Evolutionary conservation across 2,329 filamentous ascomycete species (phyloP), one percentile per base, ranked within the genome.

Genomic region (Mycosphaerella arachidis): DNA sequence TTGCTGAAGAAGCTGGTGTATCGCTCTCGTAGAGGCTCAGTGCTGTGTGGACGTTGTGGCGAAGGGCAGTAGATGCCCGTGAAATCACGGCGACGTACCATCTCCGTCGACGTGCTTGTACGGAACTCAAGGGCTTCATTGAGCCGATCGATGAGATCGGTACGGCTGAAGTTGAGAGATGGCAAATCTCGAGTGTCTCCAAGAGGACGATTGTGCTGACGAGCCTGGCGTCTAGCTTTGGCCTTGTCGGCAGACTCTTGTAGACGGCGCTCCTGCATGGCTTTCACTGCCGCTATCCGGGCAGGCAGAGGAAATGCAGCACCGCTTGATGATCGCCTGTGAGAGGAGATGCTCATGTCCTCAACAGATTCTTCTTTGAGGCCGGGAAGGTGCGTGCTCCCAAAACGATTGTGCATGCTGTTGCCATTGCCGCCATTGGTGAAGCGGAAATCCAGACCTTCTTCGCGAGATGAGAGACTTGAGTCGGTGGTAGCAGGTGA

Each of bases 351-450:
- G 57, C 77, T 78, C 62, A 78, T 76, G 60, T 79, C 78, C 55
- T 80, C 78, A 50, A 78, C 72, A 18, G 78, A 78, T 60, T 80
- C 78, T 63, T 81, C 79, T 57, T 80, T 80, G 33, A 81, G 66
- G 50, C 77, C 77, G 12, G 78, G 75, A 16, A 80, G 72, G 67
- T 76, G 67, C 16, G 68, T 65, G 60, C 68, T 68, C 50, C 65
- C 66, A 55, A 70, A 71, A 20, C 67, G 68, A 56, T 62, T 63
- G 48, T 65, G 63, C n/a, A 66, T 66, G 35, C 53, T 62, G 54
- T 60, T 65, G 8, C 46, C 20, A 43, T 61, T 58, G 50, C 59
- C 66, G 57, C 62, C 63, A 30, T 53, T 56, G 12, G 65, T 55
- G 18, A 68, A 67, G 13, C 67, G 66, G 29, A 70, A 40, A 43